Conservation (phyloP, 169 alveolate species). For the Plasmodium berghei region DNA sequence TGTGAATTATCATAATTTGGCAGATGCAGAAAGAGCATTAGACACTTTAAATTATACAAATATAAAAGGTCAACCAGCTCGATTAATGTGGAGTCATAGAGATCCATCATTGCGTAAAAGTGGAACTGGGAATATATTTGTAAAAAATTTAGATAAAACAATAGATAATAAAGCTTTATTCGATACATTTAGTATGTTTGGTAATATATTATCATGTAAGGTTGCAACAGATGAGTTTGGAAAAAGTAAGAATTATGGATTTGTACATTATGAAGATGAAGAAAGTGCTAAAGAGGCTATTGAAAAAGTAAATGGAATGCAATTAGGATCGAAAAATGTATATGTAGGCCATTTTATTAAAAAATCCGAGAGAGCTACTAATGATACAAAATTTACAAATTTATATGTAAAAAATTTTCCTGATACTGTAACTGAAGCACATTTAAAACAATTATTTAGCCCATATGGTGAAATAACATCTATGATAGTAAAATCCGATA, state of each 20-base stretch:
- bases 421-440: conserved; percentile 88
- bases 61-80: conserved; percentile 94
- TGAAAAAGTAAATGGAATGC: conserved; percentile 92
- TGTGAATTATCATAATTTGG: conserved; percentile 92
- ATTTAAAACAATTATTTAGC: conserved; percentile 83
- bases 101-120: conserved; percentile 95
- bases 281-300: conserved; percentile 95
- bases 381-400: conserved; percentile 86
- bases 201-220: conserved; percentile 95
- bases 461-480: conserved; percentile 93
- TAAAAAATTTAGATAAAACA: conserved; percentile 93
- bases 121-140: conserved; percentile 95
- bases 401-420: conserved; percentile 95
- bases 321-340: conserved; percentile 92
- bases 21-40: conserved; percentile 94
- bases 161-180: conserved; percentile 95
- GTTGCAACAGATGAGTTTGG: conserved; percentile 93
- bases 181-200: conserved; percentile 94
- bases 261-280: conserved; percentile 95
- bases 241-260: conserved; percentile 95
- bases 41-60: conserved; percentile 93
- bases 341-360: conserved; percentile 92
- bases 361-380: conserved; percentile 87
- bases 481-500: conserved; percentile 88
- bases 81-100: conserved; percentile 94